Evolutionary conservation across 257 asterid genomes (phyloP).

Genomic region (Primulina eburnea): DNA sequence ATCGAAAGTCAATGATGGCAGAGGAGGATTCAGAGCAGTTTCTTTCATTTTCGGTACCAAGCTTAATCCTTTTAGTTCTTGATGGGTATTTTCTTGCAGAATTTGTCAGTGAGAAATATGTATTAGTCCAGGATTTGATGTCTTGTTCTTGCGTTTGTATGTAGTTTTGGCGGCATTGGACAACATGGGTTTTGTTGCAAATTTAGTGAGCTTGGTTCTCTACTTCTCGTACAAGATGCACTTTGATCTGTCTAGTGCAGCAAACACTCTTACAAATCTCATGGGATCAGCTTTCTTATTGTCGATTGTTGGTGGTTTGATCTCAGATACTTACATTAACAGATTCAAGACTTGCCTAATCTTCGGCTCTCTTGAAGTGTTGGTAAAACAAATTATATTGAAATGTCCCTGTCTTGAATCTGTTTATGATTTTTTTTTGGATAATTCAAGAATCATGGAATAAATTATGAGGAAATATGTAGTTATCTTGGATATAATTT

Average conservation of each 20-base stretch:
- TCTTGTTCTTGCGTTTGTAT: not conserved
- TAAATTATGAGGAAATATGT: not conserved
- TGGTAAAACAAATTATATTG: constrained; percentile 29
- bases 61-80: not conserved
- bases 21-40: constrained; percentile 74
- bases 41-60: constrained; percentile 59
- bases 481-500: not conserved
- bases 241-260: constrained; percentile 53
- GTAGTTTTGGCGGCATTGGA: constrained; percentile 54
- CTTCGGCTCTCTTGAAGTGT: constrained; percentile 45
- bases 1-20: constrained; percentile 25
- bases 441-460: not conserved
- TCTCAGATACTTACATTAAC: constrained; percentile 59
- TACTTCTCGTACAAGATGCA: constrained; percentile 60
- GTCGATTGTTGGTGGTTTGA: constrained; percentile 58
- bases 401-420: not conserved
- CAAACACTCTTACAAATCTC: constrained; percentile 61
- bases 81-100: constrained; percentile 8
- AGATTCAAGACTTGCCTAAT: constrained; percentile 49
- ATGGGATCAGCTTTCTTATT: constrained; percentile 62
- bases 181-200: constrained; percentile 58
- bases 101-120: not conserved
- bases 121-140: not conserved
- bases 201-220: constrained; percentile 63
- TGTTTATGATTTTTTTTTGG: not conserved